Evolutionary conservation across 805 yeast species (phyloP), one percentile per base, ranked within the genome.

Genomic region (Metschnikowia baotianmanensis): DNA sequence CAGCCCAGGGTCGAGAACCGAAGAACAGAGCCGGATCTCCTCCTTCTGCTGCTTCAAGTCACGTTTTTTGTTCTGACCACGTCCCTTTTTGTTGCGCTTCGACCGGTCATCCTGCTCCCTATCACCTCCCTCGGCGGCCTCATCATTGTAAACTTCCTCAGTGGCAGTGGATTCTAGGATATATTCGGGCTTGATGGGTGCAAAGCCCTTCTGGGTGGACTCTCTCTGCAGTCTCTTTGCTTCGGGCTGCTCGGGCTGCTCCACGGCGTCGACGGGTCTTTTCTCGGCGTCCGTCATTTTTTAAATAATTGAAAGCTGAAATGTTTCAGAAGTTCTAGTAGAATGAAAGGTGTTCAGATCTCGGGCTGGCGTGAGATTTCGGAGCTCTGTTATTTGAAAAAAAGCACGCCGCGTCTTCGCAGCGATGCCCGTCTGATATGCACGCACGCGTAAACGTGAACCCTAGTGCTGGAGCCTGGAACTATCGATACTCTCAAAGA

Each of bases 21-120:
- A 67, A 1, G 80, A 71, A 64, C 96, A 90, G 40, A 89, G 58
- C 50, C 80, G 75, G 34, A 83, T 61, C 6, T 66, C 72, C 44
- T 84, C 95, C 38, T 74, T 79, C 3, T 65, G 69, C 58, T 87
- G 95, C 43, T 73, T 77, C 49, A 86, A 71, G 48, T 85, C 90
- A 54, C 97, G 72, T 44, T 78, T 78, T 60, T 88, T 87, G 62
- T 88, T 88, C 65, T 88, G 96, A 0, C 96, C 96, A 45, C 87
- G 69, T 36, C 69, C 67, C 56, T 76, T 82, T 52, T 72, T 69
- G 38, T 63, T 60, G 40, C 67, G 68, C 19, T 61, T 60, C 34
- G 61, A 57, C 9, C 45, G 48, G 12, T 53, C 61, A n/a, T 48
- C 43, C 27, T 28, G 33, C 5, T 42, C 56, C 23, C 69, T 59